phyloP scores from a whole-genome alignment of 176 grass and related monocot species.

The Aegilops speltoides region DNA sequence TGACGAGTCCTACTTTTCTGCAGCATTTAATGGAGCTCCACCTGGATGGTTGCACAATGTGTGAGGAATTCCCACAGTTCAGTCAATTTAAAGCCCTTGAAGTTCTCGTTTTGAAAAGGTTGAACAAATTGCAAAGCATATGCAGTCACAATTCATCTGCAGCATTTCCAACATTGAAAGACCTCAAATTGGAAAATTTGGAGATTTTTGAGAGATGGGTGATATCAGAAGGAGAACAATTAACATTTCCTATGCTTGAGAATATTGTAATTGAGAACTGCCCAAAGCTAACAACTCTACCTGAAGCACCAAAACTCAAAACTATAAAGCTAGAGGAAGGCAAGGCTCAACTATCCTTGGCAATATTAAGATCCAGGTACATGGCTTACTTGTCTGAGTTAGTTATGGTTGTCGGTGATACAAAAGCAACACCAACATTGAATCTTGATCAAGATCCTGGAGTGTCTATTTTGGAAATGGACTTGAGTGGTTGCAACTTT shows the following conservation, averaged over 20 bases:
- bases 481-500: not conserved
- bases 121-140: not conserved
- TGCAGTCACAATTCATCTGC: not conserved
- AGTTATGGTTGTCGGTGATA: not conserved
- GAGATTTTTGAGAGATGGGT: not conserved
- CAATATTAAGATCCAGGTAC: not conserved
- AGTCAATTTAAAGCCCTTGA: not conserved
- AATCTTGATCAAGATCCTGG: not conserved
- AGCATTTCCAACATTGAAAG: not conserved
- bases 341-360: not conserved
- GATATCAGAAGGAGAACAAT: not conserved
- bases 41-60: not conserved
- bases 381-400: not conserved
- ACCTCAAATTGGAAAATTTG: not conserved
- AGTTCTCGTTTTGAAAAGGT: not conserved
- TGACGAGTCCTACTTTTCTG: not conserved
- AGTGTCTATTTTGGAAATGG: rapidly evolving
- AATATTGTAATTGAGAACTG: not conserved
- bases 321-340: not conserved
- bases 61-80: not conserved
- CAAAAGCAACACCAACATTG: not conserved
- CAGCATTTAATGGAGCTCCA: not conserved
- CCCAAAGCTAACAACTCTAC: not conserved
- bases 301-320: not conserved
- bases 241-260: not conserved